Conservation (phyloP, 108 stramenopile genomes). For the Asterionellopsis glacialis region DNA sequence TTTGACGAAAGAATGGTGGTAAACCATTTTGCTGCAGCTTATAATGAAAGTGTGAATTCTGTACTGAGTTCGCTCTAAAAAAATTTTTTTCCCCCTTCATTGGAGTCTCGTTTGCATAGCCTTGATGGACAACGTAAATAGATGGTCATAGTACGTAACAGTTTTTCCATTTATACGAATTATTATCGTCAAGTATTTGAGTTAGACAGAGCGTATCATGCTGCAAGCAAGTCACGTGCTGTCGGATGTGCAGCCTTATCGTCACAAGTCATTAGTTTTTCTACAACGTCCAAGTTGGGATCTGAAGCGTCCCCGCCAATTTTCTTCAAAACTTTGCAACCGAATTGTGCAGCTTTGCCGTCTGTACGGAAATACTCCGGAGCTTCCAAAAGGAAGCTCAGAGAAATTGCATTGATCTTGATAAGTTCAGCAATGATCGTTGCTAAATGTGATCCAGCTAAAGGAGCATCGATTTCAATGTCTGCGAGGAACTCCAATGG, state of each 20-base stretch:
- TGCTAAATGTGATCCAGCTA: conserved; percentile 53
- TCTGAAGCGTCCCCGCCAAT: conserved; percentile 49
- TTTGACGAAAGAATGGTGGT: too few species aligned
- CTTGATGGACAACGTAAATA: too few species aligned
- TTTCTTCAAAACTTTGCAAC: conserved; percentile 47
- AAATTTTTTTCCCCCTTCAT: too few species aligned
- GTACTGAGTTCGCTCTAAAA: too few species aligned
- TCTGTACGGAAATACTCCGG: conserved; percentile 68
- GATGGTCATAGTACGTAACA: too few species aligned
- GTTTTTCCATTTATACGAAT: too few species aligned
- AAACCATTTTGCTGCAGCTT: too few species aligned
- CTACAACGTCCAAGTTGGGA: conserved; percentile 38
- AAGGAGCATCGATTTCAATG: conserved; percentile 79
- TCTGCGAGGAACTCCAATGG: conserved; percentile 75
- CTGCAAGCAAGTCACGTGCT: conserved; percentile 20
- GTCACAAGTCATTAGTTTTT: conserved; percentile 67
- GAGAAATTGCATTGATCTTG: conserved; percentile 31
- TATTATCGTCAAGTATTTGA: too few species aligned
- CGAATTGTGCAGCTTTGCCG: conserved; percentile 62
- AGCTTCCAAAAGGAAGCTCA: conserved; percentile 45
- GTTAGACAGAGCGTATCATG: too few species aligned
- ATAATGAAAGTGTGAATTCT: too few species aligned
- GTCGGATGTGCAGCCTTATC: conserved; percentile 36
- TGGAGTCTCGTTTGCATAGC: too few species aligned
- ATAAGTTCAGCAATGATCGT: conserved; percentile 54